Evolutionary conservation across 2,329 filamentous ascomycete species (phyloP), one percentile per base, ranked within the genome.

Genomic region (Neurospora sp.): DNA sequence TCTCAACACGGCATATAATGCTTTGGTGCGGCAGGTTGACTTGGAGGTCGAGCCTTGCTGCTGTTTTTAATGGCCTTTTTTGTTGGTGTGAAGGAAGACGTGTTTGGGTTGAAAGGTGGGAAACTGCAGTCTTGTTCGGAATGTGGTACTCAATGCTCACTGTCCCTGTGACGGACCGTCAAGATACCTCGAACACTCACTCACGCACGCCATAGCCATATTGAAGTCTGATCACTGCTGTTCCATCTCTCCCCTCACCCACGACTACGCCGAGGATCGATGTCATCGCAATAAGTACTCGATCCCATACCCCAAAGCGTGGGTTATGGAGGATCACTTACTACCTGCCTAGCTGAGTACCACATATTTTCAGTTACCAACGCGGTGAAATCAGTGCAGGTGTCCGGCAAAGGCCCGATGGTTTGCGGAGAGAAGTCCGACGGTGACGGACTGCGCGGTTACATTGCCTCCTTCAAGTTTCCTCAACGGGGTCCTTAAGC

Each of bases 1-100:
- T 74, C 71, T 70, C 73, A 71, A 72, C 71, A 46, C 73, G 74
- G 73, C 73, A 74, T 62, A 62, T 73, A 73, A 69, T 69, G 67
- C 43, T 67, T 39, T 67, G 62, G 69, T 70, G 66, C 71, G 71
- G 71, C 72, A 74, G 71, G 70, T 74, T 42, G 38, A 68, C 46
- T 67, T 43, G 68, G 40, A 38, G 19, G 17, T 17, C 52, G 66
- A 46, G 66, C 19, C 62, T 17, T 52, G 15, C 8, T 62, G 23
- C 23, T 62, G 23, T 33, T 36, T 28, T 36, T 36, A 15, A 8
- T 62, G 28, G 6, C 28, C 28, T 28, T 28, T 36, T 33, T 36
- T 9, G 28, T 62, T 62, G 7, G 10, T 36, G 28, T 36, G 52
- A 33, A 33, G 23, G 23, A 62, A 62, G 8, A 6, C 28, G 28